phyloP scores from a whole-genome alignment of 1,139 yeast genomes.

The Hyphopichia wangnamkhiaoensis region DNA sequence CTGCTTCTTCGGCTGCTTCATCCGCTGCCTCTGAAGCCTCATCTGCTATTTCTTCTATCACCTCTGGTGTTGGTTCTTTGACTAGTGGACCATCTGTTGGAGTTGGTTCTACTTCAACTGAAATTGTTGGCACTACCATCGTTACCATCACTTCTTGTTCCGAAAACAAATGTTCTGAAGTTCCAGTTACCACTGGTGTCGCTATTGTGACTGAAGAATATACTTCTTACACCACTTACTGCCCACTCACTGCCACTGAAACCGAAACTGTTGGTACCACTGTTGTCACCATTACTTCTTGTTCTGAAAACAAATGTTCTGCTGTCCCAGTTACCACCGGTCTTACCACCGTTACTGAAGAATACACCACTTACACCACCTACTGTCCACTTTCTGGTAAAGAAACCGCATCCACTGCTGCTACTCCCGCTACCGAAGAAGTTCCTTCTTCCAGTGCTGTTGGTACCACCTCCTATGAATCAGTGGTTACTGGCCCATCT shows the following conservation, averaged over 20 bases:
- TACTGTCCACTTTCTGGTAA: conserved; percentile 48
- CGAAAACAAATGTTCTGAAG: conserved; percentile 29
- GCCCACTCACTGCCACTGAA: conserved; percentile 13
- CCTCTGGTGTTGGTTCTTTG: conserved; percentile 4
- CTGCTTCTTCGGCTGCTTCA: neutral
- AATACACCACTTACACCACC: conserved; percentile 23
- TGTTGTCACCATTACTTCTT: conserved; percentile 18
- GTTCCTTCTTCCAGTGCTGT: conserved; percentile 31
- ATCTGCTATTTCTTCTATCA: conserved; percentile 5
- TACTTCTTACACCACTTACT: conserved; percentile 16
- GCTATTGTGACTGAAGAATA: conserved; percentile 8
- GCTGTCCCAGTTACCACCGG: conserved; percentile 15
- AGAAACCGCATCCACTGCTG: conserved; percentile 11
- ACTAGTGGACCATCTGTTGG: conserved; percentile 5
- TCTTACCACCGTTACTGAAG: conserved; percentile 21
- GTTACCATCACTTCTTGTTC: conserved; percentile 53
- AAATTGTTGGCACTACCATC: conserved; percentile 20
- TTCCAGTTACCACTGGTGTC: conserved; percentile 18
- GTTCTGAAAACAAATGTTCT: conserved; percentile 14
- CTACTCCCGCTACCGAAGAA: too few species aligned
- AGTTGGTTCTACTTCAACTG: conserved; percentile 13
- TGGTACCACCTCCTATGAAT: conserved; percentile 15
- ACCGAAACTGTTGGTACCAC: conserved; percentile 8
- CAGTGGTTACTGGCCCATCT: conserved; percentile 18
- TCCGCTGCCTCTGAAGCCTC: conserved; percentile 5